Evolutionary conservation across 192 early-diverging fungal species (phyloP).

Genomic region (Backusella australiensis): DNA sequence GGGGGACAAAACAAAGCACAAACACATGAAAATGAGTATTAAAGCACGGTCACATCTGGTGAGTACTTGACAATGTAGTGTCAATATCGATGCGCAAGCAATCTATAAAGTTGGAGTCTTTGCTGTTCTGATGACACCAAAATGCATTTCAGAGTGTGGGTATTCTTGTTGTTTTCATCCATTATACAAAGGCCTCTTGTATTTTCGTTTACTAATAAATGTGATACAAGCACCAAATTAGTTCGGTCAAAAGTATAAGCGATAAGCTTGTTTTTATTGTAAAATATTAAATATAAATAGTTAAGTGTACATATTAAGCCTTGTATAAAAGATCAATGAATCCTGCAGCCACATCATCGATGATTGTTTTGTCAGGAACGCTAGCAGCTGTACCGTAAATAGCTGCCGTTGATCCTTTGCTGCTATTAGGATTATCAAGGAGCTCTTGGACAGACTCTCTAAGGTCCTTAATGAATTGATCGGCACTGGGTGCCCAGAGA

Average conservation of each 20-base stretch:
- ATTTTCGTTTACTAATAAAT: background rate
- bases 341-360: conserved; percentile 82
- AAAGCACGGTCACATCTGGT: background rate
- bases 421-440: conserved; percentile 62
- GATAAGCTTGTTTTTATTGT: background rate
- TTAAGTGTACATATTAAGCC: conserved; percentile 35
- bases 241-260: background rate
- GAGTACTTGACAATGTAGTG: background rate
- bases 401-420: conserved; percentile 76
- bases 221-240: background rate
- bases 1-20: background rate
- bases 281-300: background rate
- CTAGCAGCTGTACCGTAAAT: conserved; percentile 92
- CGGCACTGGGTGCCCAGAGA: conserved; percentile 65
- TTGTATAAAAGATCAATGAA: conserved; percentile 87
- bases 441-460: conserved; percentile 68
- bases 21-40: background rate
- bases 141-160: background rate
- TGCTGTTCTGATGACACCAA: background rate
- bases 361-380: conserved; percentile 81
- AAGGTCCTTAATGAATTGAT: conserved; percentile 79
- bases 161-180: background rate
- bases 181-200: too few relatives aligned
- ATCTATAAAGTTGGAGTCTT: background rate
- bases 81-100: background rate